Evolutionary conservation across 148 eudicot species (phyloP), one percentile per base, ranked within the genome.

Genomic region (Arctostaphylos glauca): DNA sequence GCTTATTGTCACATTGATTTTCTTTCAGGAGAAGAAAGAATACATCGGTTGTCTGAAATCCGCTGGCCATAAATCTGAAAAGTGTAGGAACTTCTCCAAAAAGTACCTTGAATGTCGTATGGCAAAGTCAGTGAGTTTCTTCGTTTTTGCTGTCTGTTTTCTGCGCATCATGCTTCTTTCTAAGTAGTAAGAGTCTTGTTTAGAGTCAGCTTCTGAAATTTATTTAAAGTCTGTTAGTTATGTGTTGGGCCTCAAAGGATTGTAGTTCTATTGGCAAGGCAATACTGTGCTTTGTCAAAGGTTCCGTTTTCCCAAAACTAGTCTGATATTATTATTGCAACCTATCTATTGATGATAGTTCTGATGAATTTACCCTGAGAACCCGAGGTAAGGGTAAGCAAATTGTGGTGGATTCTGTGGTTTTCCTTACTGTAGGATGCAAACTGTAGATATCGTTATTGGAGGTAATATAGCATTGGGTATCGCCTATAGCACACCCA

Each of bases 31-130:
- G 83, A 95, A 94, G 88, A 92, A 91, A 79, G 96, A 89, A 62
- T 95, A 95, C 84, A 89, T 94, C 41, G 85, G 19, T 76, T 95
- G 98, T 84, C 92, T 95, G 49, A 95, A 94, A 87, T 74, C 91
- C 2, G 79, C 90, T 52, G 91, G 94, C 81, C 98, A 96, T 82
- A 90, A 90, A 78, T 96, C 98, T 21, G 97, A 93, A n/a, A 90
- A 88, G 81, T 96, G 99, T 79, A 88, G 91, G 70, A 85, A 87
- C 53, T 89, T 96, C 59, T 93, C 99, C 3, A 96, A 89, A 86
- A 92, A 91, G 88, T 96, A 96, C 84, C 85, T 96, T 78, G 92
- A 93, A 77, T 96, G 99, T 85, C 98, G 98, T 54, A 96, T 96
- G 99, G 91, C 88, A 68, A 95, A 91, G 98, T 95, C 41, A 89